Evolutionary conservation across 176 grass and related monocot species (phyloP), one percentile per base, ranked within the genome.

Genomic region (Oryza coarctata): DNA sequence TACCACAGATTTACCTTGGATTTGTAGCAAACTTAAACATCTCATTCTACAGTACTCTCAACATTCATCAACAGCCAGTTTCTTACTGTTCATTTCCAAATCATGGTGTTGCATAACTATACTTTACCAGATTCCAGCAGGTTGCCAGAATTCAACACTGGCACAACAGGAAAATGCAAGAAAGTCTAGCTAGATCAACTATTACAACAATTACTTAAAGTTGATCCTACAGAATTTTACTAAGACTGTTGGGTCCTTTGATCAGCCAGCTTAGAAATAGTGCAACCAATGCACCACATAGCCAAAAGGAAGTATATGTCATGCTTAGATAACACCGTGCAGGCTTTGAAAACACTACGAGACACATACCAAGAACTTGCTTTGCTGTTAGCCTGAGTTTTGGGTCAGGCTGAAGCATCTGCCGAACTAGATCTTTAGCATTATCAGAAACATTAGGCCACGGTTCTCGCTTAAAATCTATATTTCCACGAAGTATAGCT

Each of bases 391-490:
- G 70, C 81, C 96, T 87, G 65, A 90, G 76, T 86, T 99, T 95
- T 6, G 85, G 93, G 65, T 99, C 96, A 88, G 96, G 89, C 80
- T 99, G 92, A 84, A 99, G 87, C 96, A 99, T 99, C 74, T 93
- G 92, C 1, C 82, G 90, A 70, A 99, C 87, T 72, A 99, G 84
- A 82, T 95, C 93, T 82, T 99, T 99, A 66, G 96, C 96, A 83
- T 93, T 85, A 41, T 99, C 96, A 66, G 96, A 95, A 87, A 99
- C 96, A 87, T 89, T 93, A 6, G 93, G 93, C 96, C 96, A 99
- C 8, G 96, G 96, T 72, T 99, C 96, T 62, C 96, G 88, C 84
- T 95, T 99, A 81, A 99, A 99, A 89, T 99, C 96, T 85, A 99
- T 99, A 86, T 88, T 90, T 63, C 96, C 96, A 44, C 93, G 87